Conservation (phyloP, 805 yeast genomes). For the Lachancea fermentati region DNA sequence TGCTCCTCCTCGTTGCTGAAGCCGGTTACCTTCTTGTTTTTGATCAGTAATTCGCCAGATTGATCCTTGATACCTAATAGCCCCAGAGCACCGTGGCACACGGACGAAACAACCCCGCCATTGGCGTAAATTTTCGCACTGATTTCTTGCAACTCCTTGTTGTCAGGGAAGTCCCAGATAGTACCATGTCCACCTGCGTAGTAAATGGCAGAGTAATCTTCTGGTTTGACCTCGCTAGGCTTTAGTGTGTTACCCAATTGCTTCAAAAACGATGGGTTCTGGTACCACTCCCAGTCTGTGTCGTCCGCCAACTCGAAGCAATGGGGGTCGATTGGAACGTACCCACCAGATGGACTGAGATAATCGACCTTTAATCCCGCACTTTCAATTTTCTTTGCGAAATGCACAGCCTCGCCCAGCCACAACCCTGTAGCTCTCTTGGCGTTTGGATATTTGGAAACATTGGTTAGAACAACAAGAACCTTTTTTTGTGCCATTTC, state of each 20-base stretch:
- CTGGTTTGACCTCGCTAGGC: slow-evolving; percentile 43
- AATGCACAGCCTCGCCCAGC: background rate
- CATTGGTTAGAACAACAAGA: background rate
- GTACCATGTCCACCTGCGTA: slow-evolving; percentile 69
- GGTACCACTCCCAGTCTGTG: background rate
- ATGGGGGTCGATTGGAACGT: background rate
- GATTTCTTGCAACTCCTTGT: slow-evolving; percentile 39
- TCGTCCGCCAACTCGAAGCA: background rate
- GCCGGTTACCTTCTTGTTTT: slow-evolving; percentile 55
- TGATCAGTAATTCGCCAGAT: slow-evolving; percentile 40
- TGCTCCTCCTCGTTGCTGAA: slow-evolving; percentile 55
- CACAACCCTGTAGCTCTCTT: background rate
- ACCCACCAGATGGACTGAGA: background rate
- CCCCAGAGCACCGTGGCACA: slow-evolving; percentile 60
- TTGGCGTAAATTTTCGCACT: slow-evolving; percentile 43
- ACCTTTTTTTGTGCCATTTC: too few relatives aligned
- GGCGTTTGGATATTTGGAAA: background rate
- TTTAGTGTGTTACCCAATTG: slow-evolving; percentile 15
- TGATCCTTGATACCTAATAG: slow-evolving; percentile 39
- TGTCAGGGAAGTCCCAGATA: slow-evolving; percentile 51
- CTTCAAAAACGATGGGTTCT: background rate
- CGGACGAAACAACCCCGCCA: slow-evolving; percentile 57
- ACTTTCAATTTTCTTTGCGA: background rate
- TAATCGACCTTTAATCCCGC: background rate
- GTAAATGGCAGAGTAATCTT: slow-evolving; percentile 47